phyloP scores from a whole-genome alignment of 1,284 basidiomycete species.

The Rhodotorula sp. region DNA sequence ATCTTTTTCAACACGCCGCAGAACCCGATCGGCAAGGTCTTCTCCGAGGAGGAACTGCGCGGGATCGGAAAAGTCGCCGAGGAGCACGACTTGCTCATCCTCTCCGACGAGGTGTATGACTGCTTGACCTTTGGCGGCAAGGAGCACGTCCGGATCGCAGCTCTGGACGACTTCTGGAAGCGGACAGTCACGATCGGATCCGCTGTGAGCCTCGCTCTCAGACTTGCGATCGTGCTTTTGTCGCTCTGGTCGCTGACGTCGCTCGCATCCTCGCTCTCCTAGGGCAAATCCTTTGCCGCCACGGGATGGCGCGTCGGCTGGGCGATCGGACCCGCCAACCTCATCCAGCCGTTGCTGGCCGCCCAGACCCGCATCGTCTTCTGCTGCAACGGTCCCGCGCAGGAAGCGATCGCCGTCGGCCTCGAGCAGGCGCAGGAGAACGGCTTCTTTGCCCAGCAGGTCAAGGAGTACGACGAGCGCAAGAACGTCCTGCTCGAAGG shows the following conservation, averaged over 20 bases:
- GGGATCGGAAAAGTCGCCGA: constrained; percentile 81
- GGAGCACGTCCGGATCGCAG: constrained; percentile 85
- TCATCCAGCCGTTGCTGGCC: constrained; percentile 82
- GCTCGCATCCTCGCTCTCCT: background rate
- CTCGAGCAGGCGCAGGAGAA: constrained; percentile 71
- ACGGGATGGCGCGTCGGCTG: constrained; percentile 98
- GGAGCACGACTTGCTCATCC: constrained; percentile 88
- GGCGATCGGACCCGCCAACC: constrained; percentile 81
- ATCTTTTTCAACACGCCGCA: constrained; percentile 74
- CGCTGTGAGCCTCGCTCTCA: constrained; percentile 49
- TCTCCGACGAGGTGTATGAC: constrained; percentile 98
- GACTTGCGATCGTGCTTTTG: background rate
- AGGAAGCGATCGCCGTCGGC: constrained; percentile 87
- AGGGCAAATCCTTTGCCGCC: constrained; percentile 76
- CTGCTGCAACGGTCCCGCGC: constrained; percentile 54
- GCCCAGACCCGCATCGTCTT: constrained; percentile 94
- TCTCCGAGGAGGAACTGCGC: constrained; percentile 76
- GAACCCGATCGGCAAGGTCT: constrained; percentile 67
- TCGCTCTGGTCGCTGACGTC: background rate
- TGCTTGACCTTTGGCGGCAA: constrained; percentile 81
- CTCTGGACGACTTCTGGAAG: constrained; percentile 77
- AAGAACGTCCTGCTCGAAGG: constrained; percentile 69
- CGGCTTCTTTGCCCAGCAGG: constrained; percentile 77
- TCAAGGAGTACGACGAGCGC: constrained; percentile 76
- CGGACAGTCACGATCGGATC: constrained; percentile 79